Evolutionary conservation across 73 alveolate genomes (phyloP), one percentile per base, ranked within the genome.

Genomic region (Effrenium voratum): DNA sequence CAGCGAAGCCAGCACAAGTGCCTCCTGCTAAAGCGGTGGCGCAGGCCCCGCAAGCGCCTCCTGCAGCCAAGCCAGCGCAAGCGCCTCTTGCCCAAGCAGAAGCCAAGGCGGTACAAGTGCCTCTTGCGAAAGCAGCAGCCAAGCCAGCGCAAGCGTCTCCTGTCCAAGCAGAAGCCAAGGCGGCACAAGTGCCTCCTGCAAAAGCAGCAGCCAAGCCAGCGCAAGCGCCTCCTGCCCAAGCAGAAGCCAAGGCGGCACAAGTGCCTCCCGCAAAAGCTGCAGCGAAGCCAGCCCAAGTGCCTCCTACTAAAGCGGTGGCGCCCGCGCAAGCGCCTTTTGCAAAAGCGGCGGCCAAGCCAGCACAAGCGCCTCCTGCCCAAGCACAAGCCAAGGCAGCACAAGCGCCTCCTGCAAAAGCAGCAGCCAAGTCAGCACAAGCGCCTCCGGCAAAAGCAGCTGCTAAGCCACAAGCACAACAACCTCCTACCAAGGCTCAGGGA

Each of bases 381-480:
- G 68, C 90, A 79, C 90, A 60, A 45, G 66, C 68, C 66, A 79
- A 76, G 93, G 77, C 79, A 40, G 76, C 43, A 32, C 30, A 79
- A 79, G 70, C n/a, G 46, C 22, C 34, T 12, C 46, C 90, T 32
- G 46, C 44, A 28, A 79, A 79, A 79, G 47, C 90, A 79, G 38
- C 90, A 8, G 90, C 68, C 2, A 66, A 22, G 22, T 15, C 68
- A 15, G 68, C 22, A 15, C 68, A 6, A 44, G 32, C 70, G 28
- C 68, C 66, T 5, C 38, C 34, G 90, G 36, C 22, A 34, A 3
- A 36, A 22, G 43, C 87, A 76, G 28, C 44, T 40, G 60, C 13
- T 43, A 79, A 46, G 43, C 68, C 68, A 12, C 87, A 16, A 46
- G 46, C 90, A 79, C 44, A 46, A 66, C 90, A 45, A 72, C 10